Evolutionary conservation across 176 grass and related monocot species (phyloP), one percentile per base, ranked within the genome.

Genomic region (Oryza meyeriana): DNA sequence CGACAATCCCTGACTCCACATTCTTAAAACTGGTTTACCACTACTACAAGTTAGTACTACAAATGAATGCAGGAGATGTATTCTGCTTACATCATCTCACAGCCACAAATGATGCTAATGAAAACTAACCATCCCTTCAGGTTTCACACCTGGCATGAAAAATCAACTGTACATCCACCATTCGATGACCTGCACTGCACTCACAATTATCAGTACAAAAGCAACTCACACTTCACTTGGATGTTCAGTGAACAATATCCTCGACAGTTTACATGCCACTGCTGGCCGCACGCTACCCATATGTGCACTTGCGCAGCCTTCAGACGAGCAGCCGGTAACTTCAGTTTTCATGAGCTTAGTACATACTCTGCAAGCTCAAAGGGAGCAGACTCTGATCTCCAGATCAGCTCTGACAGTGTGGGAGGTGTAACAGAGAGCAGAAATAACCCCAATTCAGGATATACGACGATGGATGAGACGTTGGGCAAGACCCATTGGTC

Each of bases 291-390:
- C 52, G 61, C 38, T 69, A 61, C 24, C 24, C 39, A 41, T 38
- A 59, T 12, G 69, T 40, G 48, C 34, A 39, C 2, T 71, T 41
- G 66, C 17, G 26, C 66, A 71, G 18, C 16, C 79, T 12, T 59
- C 64, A 55, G 44, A 38, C 20, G 20, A n/a, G 6, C 78, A 57
- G 32, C 33, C 36, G 8, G n/a, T 25, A 80, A 10, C 31, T 39
- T 45, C 67, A 30, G 20, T 59, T 27, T 50, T 57, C 44, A 36
- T 39, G 13, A 80, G 25, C 13, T 50, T 55, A 20, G 22, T 4
- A 13, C 47, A 38, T 59, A 59, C 36, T 10, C 71, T 63, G 14
- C 27, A 48, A 78, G 69, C 87, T 84, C 45, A 79, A 36, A 84
- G 57, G 32, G 79, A 55, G 61, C 83, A 72, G 83, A 45, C 69